Evolutionary conservation across 1,139 yeast genomes (phyloP), one percentile per base, ranked within the genome.

Genomic region (Yamadazyma diddensiae): DNA sequence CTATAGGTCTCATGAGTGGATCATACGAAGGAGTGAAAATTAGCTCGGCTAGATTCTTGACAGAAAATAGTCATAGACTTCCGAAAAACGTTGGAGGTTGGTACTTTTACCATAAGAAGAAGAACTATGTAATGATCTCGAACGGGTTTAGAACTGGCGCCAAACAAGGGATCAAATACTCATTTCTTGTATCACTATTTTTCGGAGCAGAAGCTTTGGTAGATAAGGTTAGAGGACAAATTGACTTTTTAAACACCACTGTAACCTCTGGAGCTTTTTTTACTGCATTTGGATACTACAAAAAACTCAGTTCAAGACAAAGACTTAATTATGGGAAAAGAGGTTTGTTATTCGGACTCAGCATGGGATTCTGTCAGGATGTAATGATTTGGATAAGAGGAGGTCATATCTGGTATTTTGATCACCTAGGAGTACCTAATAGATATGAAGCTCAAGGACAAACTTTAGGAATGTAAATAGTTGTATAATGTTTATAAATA

Each of bases 51-150:
- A 68, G 79, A 29, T 87, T 76, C 47, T 64, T 86, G 34, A 87
- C 90, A 1, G 88, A 84, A 44, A 86, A 86, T 49, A 84, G 94
- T 9, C 95, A 86, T 50, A 58, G 95, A 29, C 62, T 87, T 39
- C 95, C 95, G 3, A 67, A 62, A 15, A 79, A 83, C 1, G 83
- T 79, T 34, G 92, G 88, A 21, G 94, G 92, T 0, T 86, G 95
- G 95, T 87, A 83, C 53, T 83, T 82, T 52, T 86, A 87, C 57
- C 94, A 86, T 57, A 86, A 84, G 57, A 73, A 87, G 44, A 86
- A 85, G 61, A 83, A 84, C 55, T 84, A 84, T 53, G 83, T 82
- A 26, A 78, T 86, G 61, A 58, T 83, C 25, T 65, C 74, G 34
- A 63, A 62, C 16, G 86, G 84, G 0, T 55, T 74, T 42, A 59